Evolutionary conservation across 2,329 filamentous ascomycete species (phyloP).

Genomic region (Capronia epimyces): DNA sequence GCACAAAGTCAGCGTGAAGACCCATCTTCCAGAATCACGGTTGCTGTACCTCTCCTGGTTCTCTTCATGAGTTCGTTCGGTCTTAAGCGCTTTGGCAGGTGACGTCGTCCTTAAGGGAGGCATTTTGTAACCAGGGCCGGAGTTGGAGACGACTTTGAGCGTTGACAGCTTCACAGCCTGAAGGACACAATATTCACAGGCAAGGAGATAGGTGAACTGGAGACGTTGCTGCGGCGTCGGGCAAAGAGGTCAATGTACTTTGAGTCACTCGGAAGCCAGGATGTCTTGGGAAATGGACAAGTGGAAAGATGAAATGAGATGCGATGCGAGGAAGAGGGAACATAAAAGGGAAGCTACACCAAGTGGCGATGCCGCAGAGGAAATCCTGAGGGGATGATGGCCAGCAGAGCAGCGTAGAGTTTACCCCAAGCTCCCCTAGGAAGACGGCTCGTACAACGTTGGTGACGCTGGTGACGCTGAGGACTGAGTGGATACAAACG

Average conservation of each 20-base stretch:
- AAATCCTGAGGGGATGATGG: background rate
- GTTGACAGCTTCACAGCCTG: background rate
- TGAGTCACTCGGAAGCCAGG: background rate
- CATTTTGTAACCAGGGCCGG: slow-evolving; percentile 9
- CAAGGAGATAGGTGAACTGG: background rate
- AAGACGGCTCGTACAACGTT: background rate
- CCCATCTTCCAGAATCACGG: background rate
- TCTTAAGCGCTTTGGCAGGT: slow-evolving; percentile 30
- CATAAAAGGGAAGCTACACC: background rate
- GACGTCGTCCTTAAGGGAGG: slow-evolving; percentile 26
- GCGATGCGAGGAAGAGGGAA: background rate
- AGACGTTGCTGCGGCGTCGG: too few relatives aligned
- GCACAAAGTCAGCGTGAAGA: slow-evolving; percentile 20
- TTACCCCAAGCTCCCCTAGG: background rate
- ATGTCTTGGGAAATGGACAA: background rate
- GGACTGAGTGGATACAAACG: background rate
- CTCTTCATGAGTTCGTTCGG: slow-evolving; percentile 32
- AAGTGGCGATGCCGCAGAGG: background rate
- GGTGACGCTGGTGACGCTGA: background rate
- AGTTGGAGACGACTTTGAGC: too few relatives aligned
- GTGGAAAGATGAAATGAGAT: background rate
- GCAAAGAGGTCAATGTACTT: too few relatives aligned
- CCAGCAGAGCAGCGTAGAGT: background rate
- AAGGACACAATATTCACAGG: background rate
- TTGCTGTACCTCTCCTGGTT: slow-evolving; percentile 41